Evolutionary conservation across 352 stramenopile genomes (phyloP), one percentile per base, ranked within the genome.

Genomic region (Pythium chondricola): DNA sequence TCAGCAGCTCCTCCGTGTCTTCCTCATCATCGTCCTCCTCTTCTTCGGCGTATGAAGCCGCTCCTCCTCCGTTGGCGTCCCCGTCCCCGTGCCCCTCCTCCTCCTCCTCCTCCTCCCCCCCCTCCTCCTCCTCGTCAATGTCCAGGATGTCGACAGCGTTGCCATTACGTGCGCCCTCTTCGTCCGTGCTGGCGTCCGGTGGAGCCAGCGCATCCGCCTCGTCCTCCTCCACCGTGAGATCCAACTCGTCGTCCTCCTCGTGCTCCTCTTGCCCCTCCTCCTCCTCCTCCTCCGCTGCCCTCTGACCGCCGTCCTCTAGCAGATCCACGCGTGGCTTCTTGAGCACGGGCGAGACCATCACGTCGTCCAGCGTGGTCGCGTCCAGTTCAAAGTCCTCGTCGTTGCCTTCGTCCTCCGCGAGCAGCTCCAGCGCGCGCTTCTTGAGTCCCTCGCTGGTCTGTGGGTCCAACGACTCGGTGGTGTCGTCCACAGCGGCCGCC

Each of bases 361-460:
- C 72, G 56, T 87, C 75, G 61, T 87, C 75, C 49, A 84, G 61
- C 36, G 70, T 84, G 55, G 75, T 87, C 8, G 63, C 52, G 21
- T 47, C 62, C 16, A 66, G 48, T 43, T 65, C 51, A 24, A 62
- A 27, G 11, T 58, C 55, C 10, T 69, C 61, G 2, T 36, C 45
- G n/a, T 37, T 40, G 16, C 8, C 45, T 2, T 38, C 43, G 3
- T 24, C 51, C 21, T 58, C 58, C 8, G 47, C 56, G 18, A 52
- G 29, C 37, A 46, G n/a, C 32, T 58, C 56, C 26, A 59, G 26
- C 37, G 56, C 51, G 3, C 48, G 49, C 33, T 59, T 65, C 49
- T 55, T 52, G 20, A 54, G 30, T 31, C 25, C 33, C 18, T 32
- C n/a, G 31, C 27, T 31, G 16, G 42, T 48, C 25, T 39, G 37